Evolutionary conservation across 1,139 yeast species (phyloP).

Genomic region (Blastobotrys ciferrii): DNA sequence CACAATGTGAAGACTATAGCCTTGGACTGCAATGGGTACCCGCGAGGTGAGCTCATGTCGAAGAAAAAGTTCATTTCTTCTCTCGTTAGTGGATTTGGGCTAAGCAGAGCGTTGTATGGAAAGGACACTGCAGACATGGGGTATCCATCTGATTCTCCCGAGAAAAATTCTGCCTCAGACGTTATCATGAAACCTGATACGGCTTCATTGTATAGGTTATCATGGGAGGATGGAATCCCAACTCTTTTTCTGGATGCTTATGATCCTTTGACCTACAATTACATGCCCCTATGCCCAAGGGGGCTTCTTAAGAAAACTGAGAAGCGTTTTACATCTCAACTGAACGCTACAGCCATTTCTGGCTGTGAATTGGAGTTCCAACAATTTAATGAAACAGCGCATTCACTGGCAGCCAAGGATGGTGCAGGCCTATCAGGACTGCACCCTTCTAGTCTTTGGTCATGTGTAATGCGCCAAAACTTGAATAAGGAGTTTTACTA

Average conservation of each 20-base stretch:
- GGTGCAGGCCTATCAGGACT: constrained; percentile 33
- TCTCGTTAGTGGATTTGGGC: constrained; percentile 36
- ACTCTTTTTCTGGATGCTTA: constrained; percentile 34
- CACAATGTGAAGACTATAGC: constrained; percentile 38
- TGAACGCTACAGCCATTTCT: constrained; percentile 31
- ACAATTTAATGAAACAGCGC: constrained; percentile 35
- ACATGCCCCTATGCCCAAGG: constrained; percentile 39
- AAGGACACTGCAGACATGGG: constrained; percentile 41
- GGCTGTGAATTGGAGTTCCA: constrained; percentile 41
- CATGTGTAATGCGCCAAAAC: constrained; percentile 37
- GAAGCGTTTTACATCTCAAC: constrained; percentile 18
- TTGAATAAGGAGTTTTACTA: constrained; percentile 35
- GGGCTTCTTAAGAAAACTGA: constrained; percentile 29
- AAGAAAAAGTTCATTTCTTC: constrained; percentile 33
- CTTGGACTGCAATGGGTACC: constrained; percentile 39
- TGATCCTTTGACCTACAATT: constrained; percentile 28
- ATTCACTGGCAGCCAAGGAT: constrained; percentile 30
- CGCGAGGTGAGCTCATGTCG: constrained; percentile 39
- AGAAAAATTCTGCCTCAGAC: constrained; percentile 36
- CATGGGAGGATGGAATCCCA: constrained; percentile 36
- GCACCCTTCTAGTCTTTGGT: constrained; percentile 41
- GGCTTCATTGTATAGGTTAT: constrained; percentile 30
- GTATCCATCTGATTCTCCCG: constrained; percentile 31
- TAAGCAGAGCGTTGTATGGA: constrained; percentile 39
- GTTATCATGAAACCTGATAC: constrained; percentile 34